Percentiles rank a stretch among this genome's conserved stretches.
phyloP scores from a whole-genome alignment of 2,329 filamentous ascomycete genomes.

The Fusarium lateritium region DNA sequence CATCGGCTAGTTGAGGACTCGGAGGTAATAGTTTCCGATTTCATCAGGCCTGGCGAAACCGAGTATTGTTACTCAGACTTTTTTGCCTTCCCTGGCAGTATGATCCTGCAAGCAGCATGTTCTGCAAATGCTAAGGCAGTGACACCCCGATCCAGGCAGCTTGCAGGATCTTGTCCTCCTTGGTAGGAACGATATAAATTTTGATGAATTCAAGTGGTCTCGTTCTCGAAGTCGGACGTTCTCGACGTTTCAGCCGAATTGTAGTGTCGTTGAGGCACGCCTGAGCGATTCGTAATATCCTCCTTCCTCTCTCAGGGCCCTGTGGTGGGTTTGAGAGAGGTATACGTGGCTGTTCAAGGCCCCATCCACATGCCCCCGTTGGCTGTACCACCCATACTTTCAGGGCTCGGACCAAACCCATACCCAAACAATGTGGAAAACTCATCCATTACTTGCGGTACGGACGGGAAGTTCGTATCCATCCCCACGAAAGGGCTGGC shows the following conservation, averaged over 20 bases:
- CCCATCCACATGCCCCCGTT: slow-evolving; percentile 50
- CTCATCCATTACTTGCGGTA: slow-evolving; percentile 58
- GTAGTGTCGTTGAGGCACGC: neutral
- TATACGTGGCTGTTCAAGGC: slow-evolving; percentile 36
- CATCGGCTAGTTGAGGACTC: neutral
- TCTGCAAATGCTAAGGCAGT: neutral
- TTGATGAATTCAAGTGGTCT: neutral
- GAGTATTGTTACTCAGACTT: neutral
- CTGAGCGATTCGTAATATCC: slow-evolving; percentile 12
- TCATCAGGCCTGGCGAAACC: neutral
- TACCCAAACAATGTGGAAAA: slow-evolving; percentile 54
- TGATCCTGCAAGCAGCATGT: neutral
- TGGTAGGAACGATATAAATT: neutral
- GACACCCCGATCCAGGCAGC: neutral
- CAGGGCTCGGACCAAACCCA: slow-evolving; percentile 51
- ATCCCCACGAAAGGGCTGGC: slow-evolving; percentile 56
- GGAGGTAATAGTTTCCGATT: neutral
- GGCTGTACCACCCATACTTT: slow-evolving; percentile 46
- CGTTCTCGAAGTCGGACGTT: neutral
- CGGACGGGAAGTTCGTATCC: slow-evolving; percentile 56
- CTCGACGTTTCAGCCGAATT: slow-evolving; percentile 6
- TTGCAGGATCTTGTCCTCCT: neutral
- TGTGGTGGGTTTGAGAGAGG: slow-evolving; percentile 5
- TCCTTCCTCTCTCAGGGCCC: slow-evolving; percentile 15
- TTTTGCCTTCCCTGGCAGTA: neutral